Conservation (phyloP, 345 rosid species). For the Syzygium jambos region DNA sequence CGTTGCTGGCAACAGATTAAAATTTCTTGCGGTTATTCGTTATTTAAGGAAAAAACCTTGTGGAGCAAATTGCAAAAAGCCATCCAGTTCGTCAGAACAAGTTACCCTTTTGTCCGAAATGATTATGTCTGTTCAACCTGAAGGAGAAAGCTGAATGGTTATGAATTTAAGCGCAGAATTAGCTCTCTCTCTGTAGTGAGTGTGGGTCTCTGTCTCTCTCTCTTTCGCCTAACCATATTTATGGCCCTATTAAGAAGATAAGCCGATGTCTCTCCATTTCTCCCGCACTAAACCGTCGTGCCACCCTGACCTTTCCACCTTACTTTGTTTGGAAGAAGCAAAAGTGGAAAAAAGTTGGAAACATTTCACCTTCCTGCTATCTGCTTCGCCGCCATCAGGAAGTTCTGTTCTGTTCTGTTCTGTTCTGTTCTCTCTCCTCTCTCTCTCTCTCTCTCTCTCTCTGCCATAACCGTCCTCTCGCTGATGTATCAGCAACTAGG, state of each 20-base stretch:
- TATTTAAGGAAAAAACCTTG: no score
- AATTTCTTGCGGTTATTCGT: background rate
- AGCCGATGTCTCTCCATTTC: background rate
- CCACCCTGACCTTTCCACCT: background rate
- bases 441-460: background rate
- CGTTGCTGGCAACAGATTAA: background rate
- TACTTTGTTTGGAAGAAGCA: background rate
- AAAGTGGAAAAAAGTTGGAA: background rate
- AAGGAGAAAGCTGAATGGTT: background rate
- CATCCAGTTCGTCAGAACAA: background rate
- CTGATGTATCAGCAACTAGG: background rate
- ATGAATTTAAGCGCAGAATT: background rate
- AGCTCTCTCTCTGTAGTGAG: background rate
- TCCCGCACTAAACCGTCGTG: background rate
- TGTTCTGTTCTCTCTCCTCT: background rate
- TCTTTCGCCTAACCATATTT: background rate
- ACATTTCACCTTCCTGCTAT: background rate
- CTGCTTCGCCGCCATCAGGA: background rate
- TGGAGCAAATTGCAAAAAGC: background rate
- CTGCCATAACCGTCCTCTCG: background rate
- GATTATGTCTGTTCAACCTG: background rate
- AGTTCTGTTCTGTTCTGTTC: background rate
- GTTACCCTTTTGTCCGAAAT: background rate
- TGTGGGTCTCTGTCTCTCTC: background rate
- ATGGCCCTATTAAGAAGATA: background rate